Percentiles rank a stretch among this genome's conserved stretches.
Conservation (phyloP, 768 basidiomycete genomes). For the Termitomyces bulborhizus region DNA sequence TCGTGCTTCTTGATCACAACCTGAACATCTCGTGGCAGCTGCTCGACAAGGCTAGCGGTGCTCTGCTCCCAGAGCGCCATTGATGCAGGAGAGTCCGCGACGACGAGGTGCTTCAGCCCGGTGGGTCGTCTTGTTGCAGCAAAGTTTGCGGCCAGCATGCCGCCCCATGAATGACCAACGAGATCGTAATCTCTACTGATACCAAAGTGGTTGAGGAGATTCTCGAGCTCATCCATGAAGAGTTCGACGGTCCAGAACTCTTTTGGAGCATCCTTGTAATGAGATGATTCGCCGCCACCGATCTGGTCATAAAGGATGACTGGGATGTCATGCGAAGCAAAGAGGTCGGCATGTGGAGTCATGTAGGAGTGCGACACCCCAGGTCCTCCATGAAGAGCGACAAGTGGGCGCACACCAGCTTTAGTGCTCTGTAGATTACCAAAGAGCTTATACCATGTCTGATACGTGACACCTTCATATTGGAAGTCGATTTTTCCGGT, state of each 20-base stretch:
- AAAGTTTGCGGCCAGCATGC: conserved; percentile 40
- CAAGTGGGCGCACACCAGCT: conserved; percentile 22
- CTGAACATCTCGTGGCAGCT: conserved; percentile 14
- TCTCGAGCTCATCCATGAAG: conserved; percentile 50
- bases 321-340: conserved; percentile 23
- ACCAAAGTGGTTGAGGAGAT: conserved; percentile 35
- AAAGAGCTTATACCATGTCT: conserved; percentile 13
- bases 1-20: conserved; percentile 17
- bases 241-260: conserved; percentile 34
- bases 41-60: conserved; percentile 3
- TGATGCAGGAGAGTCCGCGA: conserved; percentile 25
- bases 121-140: conserved; percentile 29
- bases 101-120: conserved; percentile 30
- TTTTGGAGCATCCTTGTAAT: conserved; percentile 29
- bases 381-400: conserved; percentile 42
- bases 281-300: conserved; percentile 40
- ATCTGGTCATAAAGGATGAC: conserved; percentile 49
- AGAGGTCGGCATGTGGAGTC: conserved; percentile 23
- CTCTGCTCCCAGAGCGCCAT: conserved; percentile 22
- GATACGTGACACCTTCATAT: conserved; percentile 10
- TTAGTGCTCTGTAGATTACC: conserved; percentile 7
- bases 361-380: conserved; percentile 35
- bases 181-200: conserved; percentile 36
- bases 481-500: conserved; percentile 12
- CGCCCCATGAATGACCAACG: conserved; percentile 55